Evolutionary conservation across 2,329 filamentous ascomycete genomes (phyloP).

Genomic region (Rutstroemia sp.): DNA sequence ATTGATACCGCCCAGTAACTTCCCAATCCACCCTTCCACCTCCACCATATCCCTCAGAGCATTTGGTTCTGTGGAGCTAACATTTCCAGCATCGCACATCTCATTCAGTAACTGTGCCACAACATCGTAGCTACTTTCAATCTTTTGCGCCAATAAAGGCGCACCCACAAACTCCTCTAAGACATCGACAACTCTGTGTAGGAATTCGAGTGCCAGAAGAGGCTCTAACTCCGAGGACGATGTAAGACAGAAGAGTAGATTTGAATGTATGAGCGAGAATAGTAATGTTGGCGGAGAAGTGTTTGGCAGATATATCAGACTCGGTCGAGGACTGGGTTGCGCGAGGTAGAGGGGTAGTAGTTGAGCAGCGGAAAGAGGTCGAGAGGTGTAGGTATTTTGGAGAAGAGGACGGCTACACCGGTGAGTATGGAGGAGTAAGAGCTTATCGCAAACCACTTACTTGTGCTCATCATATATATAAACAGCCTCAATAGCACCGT

Average conservation of each 20-base stretch:
- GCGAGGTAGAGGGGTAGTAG: slow-evolving; percentile 83
- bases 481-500: slow-evolving; percentile 84
- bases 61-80: slow-evolving; percentile 89
- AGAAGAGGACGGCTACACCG: slow-evolving; percentile 66
- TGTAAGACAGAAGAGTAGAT: slow-evolving; percentile 78
- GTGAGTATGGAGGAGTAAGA: neutral
- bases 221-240: slow-evolving; percentile 84
- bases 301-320: slow-evolving; percentile 75
- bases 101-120: slow-evolving; percentile 87
- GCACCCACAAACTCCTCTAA: slow-evolving; percentile 91
- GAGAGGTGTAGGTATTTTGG: slow-evolving; percentile 79
- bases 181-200: slow-evolving; percentile 86
- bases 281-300: slow-evolving; percentile 80
- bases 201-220: slow-evolving; percentile 83
- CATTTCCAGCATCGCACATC: slow-evolving; percentile 91
- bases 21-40: slow-evolving; percentile 83
- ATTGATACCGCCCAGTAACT: slow-evolving; percentile 78
- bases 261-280: slow-evolving; percentile 81
- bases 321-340: slow-evolving; percentile 73
- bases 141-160: slow-evolving; percentile 76
- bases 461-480: slow-evolving; percentile 97
- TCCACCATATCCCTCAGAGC: slow-evolving; percentile 86
- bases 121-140: slow-evolving; percentile 87
- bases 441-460: slow-evolving; percentile 42
- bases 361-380: slow-evolving; percentile 67